A percentile compares a stretch with the other conserved stretches of the same genome.
Evolutionary conservation across 768 basidiomycete genomes (phyloP).

Genomic region (Multifurca ochricompacta): DNA sequence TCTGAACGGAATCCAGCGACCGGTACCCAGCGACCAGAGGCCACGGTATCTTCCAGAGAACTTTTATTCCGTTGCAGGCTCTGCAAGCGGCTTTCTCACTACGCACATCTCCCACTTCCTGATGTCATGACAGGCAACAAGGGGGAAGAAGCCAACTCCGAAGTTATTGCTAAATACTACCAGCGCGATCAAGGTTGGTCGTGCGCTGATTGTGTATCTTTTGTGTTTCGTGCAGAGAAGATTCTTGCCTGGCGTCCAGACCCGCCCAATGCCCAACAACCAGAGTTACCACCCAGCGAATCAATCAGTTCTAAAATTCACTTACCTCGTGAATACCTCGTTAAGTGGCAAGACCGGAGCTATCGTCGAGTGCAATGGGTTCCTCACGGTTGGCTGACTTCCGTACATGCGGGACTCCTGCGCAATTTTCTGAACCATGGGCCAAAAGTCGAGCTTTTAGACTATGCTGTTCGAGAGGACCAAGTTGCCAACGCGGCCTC

Average conservation of each 20-base stretch:
- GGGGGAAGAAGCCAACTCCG: conserved; percentile 22
- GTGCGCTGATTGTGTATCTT: conserved; percentile 75
- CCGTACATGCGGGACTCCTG: conserved; percentile 56
- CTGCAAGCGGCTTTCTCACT: conserved; percentile 81
- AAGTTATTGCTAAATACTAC: conserved; percentile 54
- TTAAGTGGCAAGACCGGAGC: conserved; percentile 80
- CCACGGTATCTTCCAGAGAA: conserved; percentile 25
- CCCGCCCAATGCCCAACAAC: conserved; percentile 56
- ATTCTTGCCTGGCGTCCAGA: conserved; percentile 90
- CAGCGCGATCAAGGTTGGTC: conserved; percentile 50
- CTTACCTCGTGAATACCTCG: conserved; percentile 85
- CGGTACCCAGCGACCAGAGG: neutral
- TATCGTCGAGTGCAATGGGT: conserved; percentile 84
- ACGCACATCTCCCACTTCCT: conserved; percentile 57
- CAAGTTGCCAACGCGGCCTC: conserved; percentile 22
- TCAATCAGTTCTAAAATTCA: conserved; percentile 45
- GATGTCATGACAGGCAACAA: conserved; percentile 30
- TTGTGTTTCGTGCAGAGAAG: conserved; percentile 61
- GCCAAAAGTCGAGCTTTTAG: conserved; percentile 57
- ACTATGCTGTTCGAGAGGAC: conserved; percentile 35
- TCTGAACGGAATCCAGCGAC: neutral
- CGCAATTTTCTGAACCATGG: conserved; percentile 71
- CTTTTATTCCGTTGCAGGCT: conserved; percentile 76
- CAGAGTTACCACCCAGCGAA: conserved; percentile 32
- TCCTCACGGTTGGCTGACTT: conserved; percentile 82